These are phyloP conservation scores for Chondrostereum purpureum DNA, from an alignment of 1,284 basidiomycete genomes.

Conservation along the genomic window DNA sequence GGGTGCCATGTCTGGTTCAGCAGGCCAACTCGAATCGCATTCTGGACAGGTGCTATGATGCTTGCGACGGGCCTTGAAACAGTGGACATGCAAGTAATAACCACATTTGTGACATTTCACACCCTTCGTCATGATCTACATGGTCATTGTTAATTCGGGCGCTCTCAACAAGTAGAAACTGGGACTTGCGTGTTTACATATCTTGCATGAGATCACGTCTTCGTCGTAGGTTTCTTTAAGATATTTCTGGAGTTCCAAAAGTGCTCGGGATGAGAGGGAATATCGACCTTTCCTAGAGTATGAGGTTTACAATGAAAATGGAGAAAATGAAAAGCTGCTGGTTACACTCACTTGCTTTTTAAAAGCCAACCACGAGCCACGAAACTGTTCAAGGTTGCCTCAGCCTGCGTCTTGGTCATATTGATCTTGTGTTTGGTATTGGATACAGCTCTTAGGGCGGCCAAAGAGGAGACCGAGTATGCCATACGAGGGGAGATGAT, in stretches of 20 bases:
- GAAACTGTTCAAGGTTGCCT: constrained; percentile 70
- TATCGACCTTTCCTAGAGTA: constrained; percentile 59
- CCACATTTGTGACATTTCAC: constrained; percentile 64
- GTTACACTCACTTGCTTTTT: constrained; percentile 60
- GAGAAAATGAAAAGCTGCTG: neutral
- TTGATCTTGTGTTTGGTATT: constrained; percentile 53
- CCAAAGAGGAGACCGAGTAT: constrained; percentile 70
- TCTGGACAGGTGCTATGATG: constrained; percentile 44
- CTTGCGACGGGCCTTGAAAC: constrained; percentile 44
- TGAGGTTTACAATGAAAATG: constrained; percentile 5
- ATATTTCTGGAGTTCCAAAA: constrained; percentile 72
- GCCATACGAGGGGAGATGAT: constrained; percentile 71
- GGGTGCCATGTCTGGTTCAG: constrained; percentile 31
- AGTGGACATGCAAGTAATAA: constrained; percentile 60
- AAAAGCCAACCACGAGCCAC: constrained; percentile 76
- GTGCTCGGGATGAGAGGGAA: constrained; percentile 67
- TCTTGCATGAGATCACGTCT: constrained; percentile 64
- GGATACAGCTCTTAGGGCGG: constrained; percentile 66
- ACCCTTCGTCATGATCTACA: constrained; percentile 62
- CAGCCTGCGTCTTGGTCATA: constrained; percentile 72
- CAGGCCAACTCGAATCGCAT: constrained; percentile 55
- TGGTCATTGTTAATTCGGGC: constrained; percentile 3
- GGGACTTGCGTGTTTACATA: constrained; percentile 61
- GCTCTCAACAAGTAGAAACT: neutral
- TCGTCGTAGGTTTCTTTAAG: constrained; percentile 70